Conservation (phyloP, 306 rosid genomes). For the Sindora glabra region DNA sequence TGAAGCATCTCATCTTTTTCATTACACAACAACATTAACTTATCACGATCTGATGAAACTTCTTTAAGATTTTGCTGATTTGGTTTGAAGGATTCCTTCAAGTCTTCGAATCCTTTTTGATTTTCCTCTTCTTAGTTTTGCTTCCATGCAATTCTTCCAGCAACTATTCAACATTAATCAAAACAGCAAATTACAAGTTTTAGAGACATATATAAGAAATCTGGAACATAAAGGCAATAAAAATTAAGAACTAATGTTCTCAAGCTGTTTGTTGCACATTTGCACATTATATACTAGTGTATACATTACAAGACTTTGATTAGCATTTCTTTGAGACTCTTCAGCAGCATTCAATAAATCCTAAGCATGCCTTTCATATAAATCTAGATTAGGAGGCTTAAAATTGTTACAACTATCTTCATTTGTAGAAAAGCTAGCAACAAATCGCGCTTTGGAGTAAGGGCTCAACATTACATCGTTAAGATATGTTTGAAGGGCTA, state of each 20-base stretch:
- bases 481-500: conserved; percentile 90
- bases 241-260: background rate
- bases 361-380: conserved; percentile 54
- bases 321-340: conserved; percentile 69
- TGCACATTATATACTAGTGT: too few relatives aligned
- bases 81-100: conserved; percentile 53
- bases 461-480: conserved; percentile 90
- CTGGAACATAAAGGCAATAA: background rate
- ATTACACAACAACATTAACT: conserved; percentile 39
- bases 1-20: conserved; percentile 75
- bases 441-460: conserved; percentile 66
- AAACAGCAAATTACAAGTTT: conserved; percentile 8
- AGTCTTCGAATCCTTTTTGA: conserved; percentile 56
- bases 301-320: conserved; percentile 38
- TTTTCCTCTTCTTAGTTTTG: conserved; percentile 49
- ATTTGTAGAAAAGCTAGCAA: conserved; percentile 38
- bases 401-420: conserved; percentile 51
- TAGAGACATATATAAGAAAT: background rate
- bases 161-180: conserved; percentile 42
- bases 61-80: conserved; percentile 52
- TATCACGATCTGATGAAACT: conserved; percentile 43
- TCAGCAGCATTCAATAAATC: conserved; percentile 71
- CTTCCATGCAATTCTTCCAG: conserved; percentile 49
- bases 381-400: conserved; percentile 47
- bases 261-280: too few relatives aligned